These are phyloP conservation scores for Chalaropsis ovoidea DNA, from an alignment of 2,329 filamentous ascomycete species.

Conservation along the genomic window DNA sequence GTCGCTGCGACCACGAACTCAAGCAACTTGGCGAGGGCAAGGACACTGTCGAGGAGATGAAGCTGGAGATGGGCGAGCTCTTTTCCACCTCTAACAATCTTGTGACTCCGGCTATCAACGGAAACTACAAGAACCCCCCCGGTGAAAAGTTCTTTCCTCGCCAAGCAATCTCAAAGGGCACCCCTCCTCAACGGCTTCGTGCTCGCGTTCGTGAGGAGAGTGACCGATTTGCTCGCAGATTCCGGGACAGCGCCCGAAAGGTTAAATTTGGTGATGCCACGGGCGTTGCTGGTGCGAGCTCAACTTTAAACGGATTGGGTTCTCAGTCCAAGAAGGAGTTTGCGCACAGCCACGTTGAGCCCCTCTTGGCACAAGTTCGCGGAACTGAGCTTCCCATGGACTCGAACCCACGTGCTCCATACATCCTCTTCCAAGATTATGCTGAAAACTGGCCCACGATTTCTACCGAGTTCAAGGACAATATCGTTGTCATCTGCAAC, in stretches of 20 bases:
- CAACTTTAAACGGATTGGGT: slow-evolving; percentile 28
- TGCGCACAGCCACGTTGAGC: slow-evolving; percentile 41
- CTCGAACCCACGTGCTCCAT: slow-evolving; percentile 44
- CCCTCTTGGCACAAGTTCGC: slow-evolving; percentile 41
- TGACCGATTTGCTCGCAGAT: slow-evolving; percentile 40
- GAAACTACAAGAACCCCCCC: slow-evolving; percentile 47
- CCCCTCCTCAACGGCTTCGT: slow-evolving; percentile 43
- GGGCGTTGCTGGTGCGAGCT: slow-evolving; percentile 26
- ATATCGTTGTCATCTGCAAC: slow-evolving; percentile 44
- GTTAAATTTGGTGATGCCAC: slow-evolving; percentile 35
- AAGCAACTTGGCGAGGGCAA: slow-evolving; percentile 42
- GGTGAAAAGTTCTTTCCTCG: slow-evolving; percentile 43
- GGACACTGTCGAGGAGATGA: slow-evolving; percentile 45
- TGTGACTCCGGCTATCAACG: slow-evolving; percentile 45
- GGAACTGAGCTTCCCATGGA: slow-evolving; percentile 45
- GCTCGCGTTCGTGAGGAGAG: slow-evolving; percentile 44
- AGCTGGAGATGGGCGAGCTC: slow-evolving; percentile 44
- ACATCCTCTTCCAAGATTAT: slow-evolving; percentile 46
- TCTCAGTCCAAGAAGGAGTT: slow-evolving; percentile 40
- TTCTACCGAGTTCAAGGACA: slow-evolving; percentile 46
- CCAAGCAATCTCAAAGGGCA: slow-evolving; percentile 41
- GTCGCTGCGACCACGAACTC: slow-evolving; percentile 41
- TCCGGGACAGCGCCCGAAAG: slow-evolving; percentile 42
- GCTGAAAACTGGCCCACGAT: slow-evolving; percentile 44
- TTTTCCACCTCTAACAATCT: slow-evolving; percentile 45